A percentile compares a stretch with the other conserved stretches of the same genome.
These are phyloP conservation scores for Rhodotorula graminis DNA, from an alignment of 768 basidiomycete genomes.

Conservation along the genomic window DNA sequence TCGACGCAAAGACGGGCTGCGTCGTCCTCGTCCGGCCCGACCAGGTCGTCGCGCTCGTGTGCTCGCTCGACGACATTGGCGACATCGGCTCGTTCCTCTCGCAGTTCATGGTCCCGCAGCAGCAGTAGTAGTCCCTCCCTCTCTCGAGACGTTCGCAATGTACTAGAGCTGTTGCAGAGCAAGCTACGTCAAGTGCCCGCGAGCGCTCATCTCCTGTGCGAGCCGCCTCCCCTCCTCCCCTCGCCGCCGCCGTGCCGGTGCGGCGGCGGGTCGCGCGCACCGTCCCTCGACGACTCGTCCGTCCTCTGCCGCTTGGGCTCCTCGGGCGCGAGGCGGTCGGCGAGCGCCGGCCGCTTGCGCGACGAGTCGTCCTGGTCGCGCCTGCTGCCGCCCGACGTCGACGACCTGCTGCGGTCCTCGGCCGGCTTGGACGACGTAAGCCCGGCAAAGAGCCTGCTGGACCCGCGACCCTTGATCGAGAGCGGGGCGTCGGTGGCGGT, in stretches of 20 bases:
- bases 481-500: neutral
- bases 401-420: neutral
- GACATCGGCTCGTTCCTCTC: neutral
- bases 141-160: neutral
- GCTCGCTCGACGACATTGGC: conserved; percentile 14
- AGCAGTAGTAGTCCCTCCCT: neutral
- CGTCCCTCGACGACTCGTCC: conserved; percentile 1
- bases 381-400: neutral
- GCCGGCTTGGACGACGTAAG: neutral
- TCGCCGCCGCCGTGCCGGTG: neutral
- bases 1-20: conserved; percentile 18
- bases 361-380: neutral
- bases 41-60: conserved; percentile 21
- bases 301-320: conserved; percentile 19
- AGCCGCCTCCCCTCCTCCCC: neutral
- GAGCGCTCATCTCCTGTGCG: neutral
- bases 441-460: neutral
- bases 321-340: conserved; percentile 20
- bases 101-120: neutral
- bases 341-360: neutral
- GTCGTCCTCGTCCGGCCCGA: conserved; percentile 29
- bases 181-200: neutral
- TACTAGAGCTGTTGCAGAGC: neutral
- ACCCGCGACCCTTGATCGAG: conserved; percentile 1
- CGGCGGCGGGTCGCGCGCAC: neutral